A percentile compares a stretch with the other conserved stretches of the same genome.
phyloP scores from a whole-genome alignment of 2,329 filamentous ascomycete genomes.

The Remersonia thermophila region DNA sequence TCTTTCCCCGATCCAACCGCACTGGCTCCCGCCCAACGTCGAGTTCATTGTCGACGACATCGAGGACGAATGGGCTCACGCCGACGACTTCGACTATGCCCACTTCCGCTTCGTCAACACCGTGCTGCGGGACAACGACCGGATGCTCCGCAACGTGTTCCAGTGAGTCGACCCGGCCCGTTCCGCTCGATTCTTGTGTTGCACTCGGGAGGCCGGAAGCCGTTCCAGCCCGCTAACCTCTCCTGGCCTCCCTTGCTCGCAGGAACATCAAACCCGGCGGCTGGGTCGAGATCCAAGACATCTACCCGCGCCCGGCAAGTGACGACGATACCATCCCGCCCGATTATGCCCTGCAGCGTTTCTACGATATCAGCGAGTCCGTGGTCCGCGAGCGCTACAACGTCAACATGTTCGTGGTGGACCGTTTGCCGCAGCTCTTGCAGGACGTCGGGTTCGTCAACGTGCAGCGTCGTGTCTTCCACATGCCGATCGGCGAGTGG shows the following conservation, averaged over 20 bases:
- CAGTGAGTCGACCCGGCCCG: conserved; percentile 7
- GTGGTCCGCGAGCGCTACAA: conserved; percentile 24
- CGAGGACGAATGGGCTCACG: conserved; percentile 42
- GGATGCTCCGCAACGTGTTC: conserved; percentile 11
- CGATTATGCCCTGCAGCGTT: conserved; percentile 26
- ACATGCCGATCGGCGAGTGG: conserved; percentile 36
- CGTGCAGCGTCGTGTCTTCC: conserved; percentile 28
- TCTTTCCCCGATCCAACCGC: conserved; percentile 27
- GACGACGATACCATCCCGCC: conserved; percentile 32
- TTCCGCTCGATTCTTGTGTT: no score
- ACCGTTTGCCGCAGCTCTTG: conserved; percentile 23
- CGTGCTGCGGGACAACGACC: conserved; percentile 33
- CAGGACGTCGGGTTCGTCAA: conserved; percentile 31
- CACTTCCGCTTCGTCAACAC: conserved; percentile 45
- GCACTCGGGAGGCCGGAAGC: no score
- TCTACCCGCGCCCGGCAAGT: conserved; percentile 27
- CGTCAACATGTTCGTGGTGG: conserved; percentile 22
- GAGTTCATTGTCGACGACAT: conserved; percentile 46
- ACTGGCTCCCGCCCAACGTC: conserved; percentile 41
- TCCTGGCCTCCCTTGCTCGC: background rate
- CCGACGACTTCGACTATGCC: conserved; percentile 46
- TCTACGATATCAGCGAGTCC: conserved; percentile 17
- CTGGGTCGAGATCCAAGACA: conserved; percentile 39
- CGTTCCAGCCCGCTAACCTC: no score
- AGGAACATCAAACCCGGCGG: conserved; percentile 33